Evolutionary conservation across 371 early-diverging fungal genomes (phyloP).

Genomic region (Paramicrosporidium saccamoebae): DNA sequence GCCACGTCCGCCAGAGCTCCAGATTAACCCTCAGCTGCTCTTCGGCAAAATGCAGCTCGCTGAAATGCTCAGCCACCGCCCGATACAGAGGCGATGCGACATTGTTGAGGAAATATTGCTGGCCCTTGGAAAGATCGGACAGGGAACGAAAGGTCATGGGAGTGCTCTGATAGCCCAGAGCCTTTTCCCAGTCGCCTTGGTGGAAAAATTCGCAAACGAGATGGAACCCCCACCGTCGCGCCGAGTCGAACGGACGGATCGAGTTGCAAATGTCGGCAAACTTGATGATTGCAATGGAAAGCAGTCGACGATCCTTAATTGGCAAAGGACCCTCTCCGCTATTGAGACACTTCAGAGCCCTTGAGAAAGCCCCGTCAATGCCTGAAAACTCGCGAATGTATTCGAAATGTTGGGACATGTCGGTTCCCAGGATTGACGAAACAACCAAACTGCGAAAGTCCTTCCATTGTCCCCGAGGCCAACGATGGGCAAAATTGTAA

Average conservation of each 20-base stretch:
- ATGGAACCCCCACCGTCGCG: slow-evolving; percentile 8
- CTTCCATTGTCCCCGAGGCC: slow-evolving; percentile 4
- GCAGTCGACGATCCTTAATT: slow-evolving; percentile 2
- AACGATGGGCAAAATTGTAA: slow-evolving; percentile 13
- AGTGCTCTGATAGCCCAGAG: background rate
- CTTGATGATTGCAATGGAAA: slow-evolving; percentile 33
- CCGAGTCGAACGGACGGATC: slow-evolving; percentile 7
- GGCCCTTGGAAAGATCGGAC: background rate
- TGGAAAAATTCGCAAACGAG: slow-evolving; percentile 6
- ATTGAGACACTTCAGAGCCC: slow-evolving; percentile 7
- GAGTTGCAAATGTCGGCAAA: slow-evolving; percentile 46
- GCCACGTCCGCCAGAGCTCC: no score
- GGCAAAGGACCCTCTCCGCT: slow-evolving; percentile 6
- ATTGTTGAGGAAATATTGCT: background rate
- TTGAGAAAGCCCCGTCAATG: slow-evolving; percentile 15
- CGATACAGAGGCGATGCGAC: slow-evolving; percentile 1
- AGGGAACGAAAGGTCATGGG: background rate
- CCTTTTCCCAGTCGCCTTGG: slow-evolving; percentile 1
- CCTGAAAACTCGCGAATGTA: slow-evolving; percentile 28
- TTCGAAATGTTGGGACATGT: slow-evolving; percentile 46
- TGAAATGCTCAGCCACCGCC: slow-evolving; percentile 1
- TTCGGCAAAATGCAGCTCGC: background rate
- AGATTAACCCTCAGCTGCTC: no score
- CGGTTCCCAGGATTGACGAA: slow-evolving; percentile 39
- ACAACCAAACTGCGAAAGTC: slow-evolving; percentile 28